Evolutionary conservation across 352 stramenopile species (phyloP).

Genomic region (Globisporangium cylindrosporum): DNA sequence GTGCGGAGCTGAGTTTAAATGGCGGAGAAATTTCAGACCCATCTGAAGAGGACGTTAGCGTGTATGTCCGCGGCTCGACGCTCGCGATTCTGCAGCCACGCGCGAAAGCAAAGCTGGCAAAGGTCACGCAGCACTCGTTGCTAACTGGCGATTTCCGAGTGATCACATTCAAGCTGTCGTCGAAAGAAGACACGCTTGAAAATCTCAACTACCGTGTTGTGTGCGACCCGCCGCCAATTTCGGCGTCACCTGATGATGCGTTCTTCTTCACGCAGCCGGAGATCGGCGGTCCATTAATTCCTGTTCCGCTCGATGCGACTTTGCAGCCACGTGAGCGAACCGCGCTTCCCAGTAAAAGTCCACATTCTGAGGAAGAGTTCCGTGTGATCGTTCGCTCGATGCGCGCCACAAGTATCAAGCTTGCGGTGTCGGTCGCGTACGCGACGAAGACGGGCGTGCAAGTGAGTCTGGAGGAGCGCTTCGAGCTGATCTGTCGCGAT

Average conservation of each 20-base stretch:
- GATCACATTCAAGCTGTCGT: slow-evolving; percentile 52
- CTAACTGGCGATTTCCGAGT: slow-evolving; percentile 68
- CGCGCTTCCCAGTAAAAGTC: slow-evolving; percentile 36
- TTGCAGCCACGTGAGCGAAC: slow-evolving; percentile 52
- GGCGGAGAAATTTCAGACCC: slow-evolving; percentile 15
- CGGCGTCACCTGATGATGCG: slow-evolving; percentile 33
- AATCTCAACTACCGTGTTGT: slow-evolving; percentile 48
- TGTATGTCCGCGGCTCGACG: slow-evolving; percentile 40
- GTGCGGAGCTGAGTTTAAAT: slow-evolving; percentile 24
- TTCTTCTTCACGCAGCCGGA: slow-evolving; percentile 60
- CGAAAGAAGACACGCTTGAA: slow-evolving; percentile 68
- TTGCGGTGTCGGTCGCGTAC: slow-evolving; percentile 59
- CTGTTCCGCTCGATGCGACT: slow-evolving; percentile 41
- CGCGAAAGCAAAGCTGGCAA: slow-evolving; percentile 55
- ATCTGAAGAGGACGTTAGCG: slow-evolving; percentile 41
- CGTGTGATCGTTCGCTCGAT: slow-evolving; percentile 59
- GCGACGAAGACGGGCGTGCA: slow-evolving; percentile 62
- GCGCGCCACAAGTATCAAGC: slow-evolving; percentile 32
- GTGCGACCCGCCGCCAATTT: slow-evolving; percentile 53
- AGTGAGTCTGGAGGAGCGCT: slow-evolving; percentile 64
- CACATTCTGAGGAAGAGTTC: slow-evolving; percentile 40
- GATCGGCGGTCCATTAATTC: slow-evolving; percentile 28
- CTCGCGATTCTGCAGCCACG: slow-evolving; percentile 69
- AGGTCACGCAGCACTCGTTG: slow-evolving; percentile 52
- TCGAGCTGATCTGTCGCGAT: slow-evolving; percentile 57